Conservation (phyloP, 352 stramenopile species). For the Phytophthora colocasiae region DNA sequence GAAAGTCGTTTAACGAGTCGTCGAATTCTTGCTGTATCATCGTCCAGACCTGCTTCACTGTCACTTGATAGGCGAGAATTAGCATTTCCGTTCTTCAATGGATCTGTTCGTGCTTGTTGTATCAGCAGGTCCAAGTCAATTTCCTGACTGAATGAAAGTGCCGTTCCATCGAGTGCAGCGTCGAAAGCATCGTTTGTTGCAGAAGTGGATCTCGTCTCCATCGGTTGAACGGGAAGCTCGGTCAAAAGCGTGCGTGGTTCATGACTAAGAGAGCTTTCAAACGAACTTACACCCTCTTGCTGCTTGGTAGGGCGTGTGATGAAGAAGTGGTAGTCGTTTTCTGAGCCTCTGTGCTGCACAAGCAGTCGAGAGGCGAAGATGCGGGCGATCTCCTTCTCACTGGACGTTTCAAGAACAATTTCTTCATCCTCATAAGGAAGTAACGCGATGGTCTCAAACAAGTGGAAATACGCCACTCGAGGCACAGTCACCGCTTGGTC, state of each 20-base stretch:
- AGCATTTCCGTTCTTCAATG: constrained; percentile 13
- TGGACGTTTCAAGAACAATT: constrained; percentile 35
- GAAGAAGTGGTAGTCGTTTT: constrained; percentile 41
- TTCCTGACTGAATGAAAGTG: constrained; percentile 11
- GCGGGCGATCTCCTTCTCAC: constrained; percentile 37
- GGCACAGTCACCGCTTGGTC: constrained; percentile 16
- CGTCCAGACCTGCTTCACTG: constrained; percentile 3
- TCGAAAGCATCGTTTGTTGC: constrained; percentile 10
- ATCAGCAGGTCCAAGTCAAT: constrained; percentile 41
- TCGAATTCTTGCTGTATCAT: constrained; percentile 17
- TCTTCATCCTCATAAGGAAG: constrained; percentile 45
- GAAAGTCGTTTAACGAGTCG: constrained; percentile 28
- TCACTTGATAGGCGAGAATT: not conserved
- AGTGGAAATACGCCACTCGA: constrained; percentile 41
- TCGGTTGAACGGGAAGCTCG: constrained; percentile 30
- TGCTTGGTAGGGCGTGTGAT: constrained; percentile 22
- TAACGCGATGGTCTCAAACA: constrained; percentile 48
- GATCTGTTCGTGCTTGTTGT: constrained; percentile 35
- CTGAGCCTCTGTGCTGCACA: constrained; percentile 29
- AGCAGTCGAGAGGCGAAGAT: constrained; percentile 34
- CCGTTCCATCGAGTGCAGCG: constrained; percentile 4
- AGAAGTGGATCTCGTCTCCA: constrained; percentile 16
- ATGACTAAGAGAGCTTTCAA: constrained; percentile 2
- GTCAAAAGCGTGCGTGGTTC: constrained; percentile 31
- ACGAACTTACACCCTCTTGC: not conserved